A percentile compares a stretch with the other conserved stretches of the same genome.
Conservation (phyloP, 805 yeast species). For the Cyberlindnera bimundalis region DNA sequence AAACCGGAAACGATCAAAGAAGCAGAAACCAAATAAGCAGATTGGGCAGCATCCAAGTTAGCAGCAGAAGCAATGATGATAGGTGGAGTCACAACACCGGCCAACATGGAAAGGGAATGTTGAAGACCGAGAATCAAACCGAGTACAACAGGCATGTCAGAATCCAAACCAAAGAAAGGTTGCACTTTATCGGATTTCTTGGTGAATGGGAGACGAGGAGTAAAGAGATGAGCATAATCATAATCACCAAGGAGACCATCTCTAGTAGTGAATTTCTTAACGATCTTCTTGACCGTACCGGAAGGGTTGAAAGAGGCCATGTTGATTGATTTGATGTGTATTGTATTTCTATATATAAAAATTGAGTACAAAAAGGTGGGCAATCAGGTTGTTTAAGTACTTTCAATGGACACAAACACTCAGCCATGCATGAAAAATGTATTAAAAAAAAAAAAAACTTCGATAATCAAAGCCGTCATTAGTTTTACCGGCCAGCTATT, state of each 20-base stretch:
- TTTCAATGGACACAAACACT: no score
- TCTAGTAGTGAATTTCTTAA: conserved; percentile 56
- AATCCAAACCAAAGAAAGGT: conserved; percentile 80
- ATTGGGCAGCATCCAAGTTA: conserved; percentile 44
- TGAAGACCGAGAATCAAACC: conserved; percentile 82
- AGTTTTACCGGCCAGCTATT: no score
- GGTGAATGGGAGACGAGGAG: conserved; percentile 74
- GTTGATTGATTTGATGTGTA: not conserved
- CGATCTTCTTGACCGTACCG: not conserved
- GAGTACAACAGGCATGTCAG: conserved; percentile 75
- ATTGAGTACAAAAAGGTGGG: no score
- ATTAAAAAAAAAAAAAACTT: no score
- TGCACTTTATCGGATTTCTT: conserved; percentile 47
- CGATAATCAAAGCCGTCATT: no score
- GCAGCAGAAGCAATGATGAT: conserved; percentile 65
- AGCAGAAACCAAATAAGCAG: conserved; percentile 68
- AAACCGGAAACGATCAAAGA: conserved; percentile 69
- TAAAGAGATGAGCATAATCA: conserved; percentile 74
- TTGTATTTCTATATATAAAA: not conserved
- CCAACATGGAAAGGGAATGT: conserved; percentile 87
- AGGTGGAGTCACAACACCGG: conserved; percentile 87
- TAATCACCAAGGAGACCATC: conserved; percentile 88
- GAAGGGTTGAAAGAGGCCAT: not conserved
- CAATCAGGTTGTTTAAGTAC: not conserved
- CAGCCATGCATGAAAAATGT: no score